Evolutionary conservation across 371 early-diverging fungal genomes (phyloP).

Genomic region (Apophysomyces sp.): DNA sequence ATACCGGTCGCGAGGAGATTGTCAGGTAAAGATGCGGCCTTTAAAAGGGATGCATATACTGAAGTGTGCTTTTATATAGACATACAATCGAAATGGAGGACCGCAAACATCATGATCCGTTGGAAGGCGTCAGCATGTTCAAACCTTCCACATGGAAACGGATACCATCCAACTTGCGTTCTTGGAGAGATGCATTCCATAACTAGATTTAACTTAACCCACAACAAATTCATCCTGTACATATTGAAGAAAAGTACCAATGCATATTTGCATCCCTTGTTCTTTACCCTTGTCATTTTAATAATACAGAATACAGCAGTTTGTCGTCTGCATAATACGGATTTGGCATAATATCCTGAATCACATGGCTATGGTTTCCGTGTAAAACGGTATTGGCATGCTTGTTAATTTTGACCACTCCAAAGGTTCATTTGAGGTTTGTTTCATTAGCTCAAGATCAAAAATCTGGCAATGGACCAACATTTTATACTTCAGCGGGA

Average conservation of each 20-base stretch:
- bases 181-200: slow-evolving; percentile 44
- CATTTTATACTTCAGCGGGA: too few species aligned
- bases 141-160: slow-evolving; percentile 44
- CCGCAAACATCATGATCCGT: slow-evolving; percentile 29
- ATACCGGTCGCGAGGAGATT: slow-evolving; percentile 50
- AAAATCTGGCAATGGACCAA: too few species aligned
- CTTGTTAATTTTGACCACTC: too few species aligned
- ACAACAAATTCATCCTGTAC: background rate
- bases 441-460: too few species aligned
- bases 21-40: too few species aligned
- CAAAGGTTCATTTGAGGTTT: too few species aligned
- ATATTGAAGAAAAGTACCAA: background rate
- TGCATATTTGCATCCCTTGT: background rate
- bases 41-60: too few species aligned
- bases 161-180: slow-evolving; percentile 35
- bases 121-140: slow-evolving; percentile 40
- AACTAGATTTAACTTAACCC: slow-evolving; percentile 15
- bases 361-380: too few species aligned
- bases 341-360: too few species aligned
- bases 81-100: slow-evolving; percentile 21
- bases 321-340: background rate
- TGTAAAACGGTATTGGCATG: too few species aligned
- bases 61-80: too few species aligned
- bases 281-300: background rate
- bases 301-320: background rate